Percentiles rank a stretch among this genome's conserved stretches.
phyloP scores from a whole-genome alignment of 1,284 basidiomycete species.

The Moniliella sp. region DNA sequence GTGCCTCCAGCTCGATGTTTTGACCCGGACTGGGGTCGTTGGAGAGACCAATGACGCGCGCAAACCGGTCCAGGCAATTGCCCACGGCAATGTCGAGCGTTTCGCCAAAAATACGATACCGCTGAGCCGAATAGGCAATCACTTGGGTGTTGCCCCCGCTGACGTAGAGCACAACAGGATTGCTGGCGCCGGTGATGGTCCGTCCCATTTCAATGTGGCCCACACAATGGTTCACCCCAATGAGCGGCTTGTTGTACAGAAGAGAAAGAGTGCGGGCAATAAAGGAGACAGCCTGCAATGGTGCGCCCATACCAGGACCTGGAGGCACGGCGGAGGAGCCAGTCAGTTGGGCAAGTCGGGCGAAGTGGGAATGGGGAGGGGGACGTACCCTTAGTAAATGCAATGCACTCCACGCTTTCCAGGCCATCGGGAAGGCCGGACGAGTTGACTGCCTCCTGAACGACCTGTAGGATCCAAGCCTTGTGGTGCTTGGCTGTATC shows the following conservation, averaged over 20 bases:
- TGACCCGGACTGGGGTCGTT: constrained; percentile 96
- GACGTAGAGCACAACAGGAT: constrained; percentile 92
- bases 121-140: constrained; percentile 76
- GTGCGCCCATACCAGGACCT: constrained; percentile 97
- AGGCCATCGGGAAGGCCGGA: constrained; percentile 45
- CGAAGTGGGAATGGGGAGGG: not conserved
- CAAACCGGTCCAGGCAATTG: constrained; percentile 91
- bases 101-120: constrained; percentile 96
- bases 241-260: constrained; percentile 68
- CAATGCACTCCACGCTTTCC: constrained; percentile 71
- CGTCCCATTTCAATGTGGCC: constrained; percentile 97
- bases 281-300: constrained; percentile 76
- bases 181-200: constrained; percentile 74
- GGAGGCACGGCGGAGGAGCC: not conserved
- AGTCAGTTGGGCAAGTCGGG: not conserved
- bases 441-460: constrained; percentile 55
- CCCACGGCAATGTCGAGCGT: constrained; percentile 96
- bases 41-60: constrained; percentile 75
- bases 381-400: constrained; percentile 69
- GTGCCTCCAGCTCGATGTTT: constrained; percentile 89
- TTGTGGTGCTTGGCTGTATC: constrained; percentile 91
- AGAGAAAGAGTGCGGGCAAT: constrained; percentile 80
- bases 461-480: constrained; percentile 66
- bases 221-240: constrained; percentile 94
- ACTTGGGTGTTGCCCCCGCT: constrained; percentile 98